Base-by-base conservation (phyloP, 2,329 filamentous ascomycete species). In the Fusarium concolor region DNA sequence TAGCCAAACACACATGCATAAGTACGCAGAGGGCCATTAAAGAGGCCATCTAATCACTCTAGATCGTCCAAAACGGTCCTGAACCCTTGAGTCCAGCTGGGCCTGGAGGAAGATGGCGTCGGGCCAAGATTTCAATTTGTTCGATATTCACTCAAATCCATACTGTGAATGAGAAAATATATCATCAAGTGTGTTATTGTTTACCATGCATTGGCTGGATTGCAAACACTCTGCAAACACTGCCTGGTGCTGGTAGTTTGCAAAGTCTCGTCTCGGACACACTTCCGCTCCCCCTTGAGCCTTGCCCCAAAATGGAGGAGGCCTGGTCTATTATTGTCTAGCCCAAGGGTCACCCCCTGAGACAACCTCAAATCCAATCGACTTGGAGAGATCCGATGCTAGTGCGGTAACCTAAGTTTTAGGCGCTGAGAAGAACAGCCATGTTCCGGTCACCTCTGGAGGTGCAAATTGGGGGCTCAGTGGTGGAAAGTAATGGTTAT, bases 281-380 rank as follows among this genome's bases (percentile, higher is more conserved):
- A 64, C 64, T 38, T 55, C 59, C 57, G 57, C 62, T 58, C 62
- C 63, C 46, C 44, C 51, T 35, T 35, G 33, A 35, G 33, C 33
- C 44, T 61, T 55, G 60, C 45, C 49, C 59, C 57, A 53, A 61
- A 54, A 62, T 43, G 47, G 47, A 33, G 47, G 47, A 33, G 59
- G 33, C 57, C 33, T 45, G 33, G 53, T 62, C 57, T 63, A 69
- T 71, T 26, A 70, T 58, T 71, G 68, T 67, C 70, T 71, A 45
- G 62, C 57, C 59, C 53, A 61, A 31, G 67, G 65, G 64, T 44
- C 56, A 71, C 64, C 72, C 70, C 72, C 72, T 74, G 72, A 74
- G 71, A 74, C 72, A 63, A 49, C 29, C 44, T 50, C 57, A 24
- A 58, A 50, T 62, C 68, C 70, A 72, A 74, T 73, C 57, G 64